Conservation (phyloP, 1,284 basidiomycete genomes). For the Boletus sp. region DNA sequence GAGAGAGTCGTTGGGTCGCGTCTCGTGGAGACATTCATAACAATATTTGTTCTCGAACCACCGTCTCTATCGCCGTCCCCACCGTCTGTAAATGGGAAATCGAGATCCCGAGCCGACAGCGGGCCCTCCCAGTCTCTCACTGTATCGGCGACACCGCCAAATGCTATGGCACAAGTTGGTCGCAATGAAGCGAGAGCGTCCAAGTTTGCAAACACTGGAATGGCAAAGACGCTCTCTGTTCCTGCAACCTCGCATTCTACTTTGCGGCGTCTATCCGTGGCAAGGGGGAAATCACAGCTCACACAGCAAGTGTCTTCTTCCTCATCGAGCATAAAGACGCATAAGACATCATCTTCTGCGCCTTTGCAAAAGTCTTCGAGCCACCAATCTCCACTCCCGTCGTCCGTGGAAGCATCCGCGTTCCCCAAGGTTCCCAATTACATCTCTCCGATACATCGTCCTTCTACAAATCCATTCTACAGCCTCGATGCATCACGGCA, state of each 20-base stretch:
- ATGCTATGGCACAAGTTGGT: slow-evolving; percentile 8
- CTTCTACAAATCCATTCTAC: slow-evolving; percentile 81
- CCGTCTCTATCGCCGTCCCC: slow-evolving; percentile 20
- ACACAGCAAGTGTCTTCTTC: slow-evolving; percentile 28
- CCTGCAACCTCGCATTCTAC: slow-evolving; percentile 8
- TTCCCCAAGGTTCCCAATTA: slow-evolving; percentile 55
- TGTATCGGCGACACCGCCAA: slow-evolving; percentile 1
- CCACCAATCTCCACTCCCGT: slow-evolving; percentile 29
- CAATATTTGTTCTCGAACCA: slow-evolving; percentile 49
- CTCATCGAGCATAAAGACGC: slow-evolving; percentile 25
- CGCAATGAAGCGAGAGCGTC: slow-evolving; percentile 21
- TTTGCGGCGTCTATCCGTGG: slow-evolving; percentile 12
- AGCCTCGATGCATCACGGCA: slow-evolving; percentile 51
- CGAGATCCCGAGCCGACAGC: slow-evolving; percentile 33
- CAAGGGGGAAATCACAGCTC: slow-evolving; percentile 24
- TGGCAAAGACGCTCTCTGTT: slow-evolving; percentile 22
- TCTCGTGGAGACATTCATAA: slow-evolving; percentile 79
- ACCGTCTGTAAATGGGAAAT: slow-evolving; percentile 21
- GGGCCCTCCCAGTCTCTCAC: slow-evolving; percentile 24
- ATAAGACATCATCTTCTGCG: slow-evolving; percentile 31
- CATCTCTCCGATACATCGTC: slow-evolving; percentile 68
- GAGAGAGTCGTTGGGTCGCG: slow-evolving; percentile 74
- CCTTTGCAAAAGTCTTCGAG: slow-evolving; percentile 28
- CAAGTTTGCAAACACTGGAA: slow-evolving; percentile 21
- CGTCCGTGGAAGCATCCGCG: slow-evolving; percentile 23